Base-by-base conservation (phyloP, 805 yeast species). In the Pichia kluyveri region DNA sequence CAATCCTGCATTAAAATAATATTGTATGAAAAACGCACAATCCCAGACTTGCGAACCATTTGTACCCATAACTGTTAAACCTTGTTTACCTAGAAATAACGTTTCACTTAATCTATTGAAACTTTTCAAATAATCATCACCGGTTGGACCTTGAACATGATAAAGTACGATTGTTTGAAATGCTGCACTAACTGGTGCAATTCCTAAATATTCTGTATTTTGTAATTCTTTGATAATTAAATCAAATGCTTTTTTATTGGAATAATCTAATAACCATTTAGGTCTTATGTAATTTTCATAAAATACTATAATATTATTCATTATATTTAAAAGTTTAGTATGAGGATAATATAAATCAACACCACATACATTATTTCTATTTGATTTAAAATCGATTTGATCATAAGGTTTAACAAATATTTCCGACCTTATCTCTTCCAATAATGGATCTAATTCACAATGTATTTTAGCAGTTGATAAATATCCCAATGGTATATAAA, bases 1-100 rank as follows among this genome's bases (percentile, higher is more conserved):
- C 36, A 90, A 65, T 0, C 96, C 96, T 0, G 96, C 86, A 58
- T 76, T 69, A 51, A 87, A 81, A 52, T 79, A 75, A 58, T 87
- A 86, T 61, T 93, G 99, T 27, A 93, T 71, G 48, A 86, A 84
- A 68, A 93, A 91, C 0, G 97, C 90, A 28, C 83, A 82, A 65
- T 93, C 99, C 99, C 99, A 93, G 1, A 84, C 90, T 66, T 93
- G 99, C 0, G 86, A 87, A 26, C 99, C 99, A 64, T 93, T 93
- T 0, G 99, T 93, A 3, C 99, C 99, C 86, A 85, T 87, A 48
- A 87, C 84, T 2, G 91, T 78, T 80, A 93, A 75, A 5, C 99
- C 99, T 60, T 84, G 85, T 0, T 89, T 85, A 0, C 96, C 95
- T 68, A 84, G 83, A 65, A 86, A 89, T 45, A 88, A 58, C 37